These are phyloP conservation scores for Pseudogymnoascus pannorum DNA, from an alignment of 2,329 filamentous ascomycete genomes.

Conservation along the genomic window DNA sequence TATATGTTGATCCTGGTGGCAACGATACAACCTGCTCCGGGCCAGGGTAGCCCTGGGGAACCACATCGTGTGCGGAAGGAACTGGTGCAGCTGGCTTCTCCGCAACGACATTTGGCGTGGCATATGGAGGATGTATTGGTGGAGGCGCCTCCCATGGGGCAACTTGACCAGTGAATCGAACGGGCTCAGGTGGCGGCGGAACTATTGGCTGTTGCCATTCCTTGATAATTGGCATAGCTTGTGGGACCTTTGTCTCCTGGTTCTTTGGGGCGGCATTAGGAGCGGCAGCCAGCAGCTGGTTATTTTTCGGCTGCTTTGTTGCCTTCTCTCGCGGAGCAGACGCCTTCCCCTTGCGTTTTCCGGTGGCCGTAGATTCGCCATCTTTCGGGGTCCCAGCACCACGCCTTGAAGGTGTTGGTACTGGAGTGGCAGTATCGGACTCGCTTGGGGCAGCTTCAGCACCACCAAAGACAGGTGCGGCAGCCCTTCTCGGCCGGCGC, in stretches of 20 bases:
- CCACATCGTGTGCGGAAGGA: constrained; percentile 15
- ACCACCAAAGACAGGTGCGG: constrained; percentile 65
- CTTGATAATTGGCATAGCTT: not conserved
- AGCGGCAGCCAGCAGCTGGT: constrained; percentile 26
- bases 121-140: constrained; percentile 15
- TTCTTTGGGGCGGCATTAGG: constrained; percentile 13
- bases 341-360: constrained; percentile 30
- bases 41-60: constrained; percentile 16
- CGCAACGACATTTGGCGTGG: constrained; percentile 17
- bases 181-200: not conserved
- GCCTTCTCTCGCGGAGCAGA: constrained; percentile 23
- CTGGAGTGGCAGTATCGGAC: constrained; percentile 50
- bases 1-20: not conserved
- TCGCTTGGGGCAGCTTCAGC: constrained; percentile 55
- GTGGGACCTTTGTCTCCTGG: constrained; percentile 1
- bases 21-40: constrained; percentile 21
- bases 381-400: constrained; percentile 36
- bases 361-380: constrained; percentile 33
- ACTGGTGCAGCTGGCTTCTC: constrained; percentile 19
- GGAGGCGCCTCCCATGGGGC: constrained; percentile 21
- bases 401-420: constrained; percentile 50
- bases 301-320: constrained; percentile 26
- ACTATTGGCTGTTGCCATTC: constrained; percentile 17
- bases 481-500: constrained; percentile 53
- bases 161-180: constrained; percentile 8